phyloP scores from a whole-genome alignment of 805 yeast genomes.

The Ogataea nakhonphanomensis region DNA sequence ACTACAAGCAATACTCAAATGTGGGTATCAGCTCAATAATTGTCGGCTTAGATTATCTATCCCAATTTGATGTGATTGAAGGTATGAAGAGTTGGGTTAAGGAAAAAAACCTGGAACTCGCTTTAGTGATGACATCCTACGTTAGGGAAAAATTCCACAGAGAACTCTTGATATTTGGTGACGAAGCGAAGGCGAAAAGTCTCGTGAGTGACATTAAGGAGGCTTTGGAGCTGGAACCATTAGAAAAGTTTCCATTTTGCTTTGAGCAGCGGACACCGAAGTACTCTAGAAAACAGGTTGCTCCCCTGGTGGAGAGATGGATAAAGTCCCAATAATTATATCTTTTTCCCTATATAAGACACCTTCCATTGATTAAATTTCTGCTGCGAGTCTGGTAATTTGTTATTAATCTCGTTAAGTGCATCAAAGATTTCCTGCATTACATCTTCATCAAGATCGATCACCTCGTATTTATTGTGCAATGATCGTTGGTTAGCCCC shows the following conservation, averaged over 20 bases:
- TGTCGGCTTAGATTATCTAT: constrained; percentile 56
- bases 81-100: constrained; percentile 23
- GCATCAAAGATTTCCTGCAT: constrained; percentile 27
- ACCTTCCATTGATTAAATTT: constrained; percentile 30
- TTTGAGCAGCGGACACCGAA: constrained; percentile 38
- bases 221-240: constrained; percentile 26
- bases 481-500: constrained; percentile 11
- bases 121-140: constrained; percentile 49
- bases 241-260: background rate
- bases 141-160: constrained; percentile 14
- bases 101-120: constrained; percentile 37
- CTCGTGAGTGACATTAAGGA: constrained; percentile 4
- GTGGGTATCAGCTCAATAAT: constrained; percentile 81
- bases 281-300: constrained; percentile 85
- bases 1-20: constrained; percentile 67
- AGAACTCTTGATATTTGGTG: constrained; percentile 4
- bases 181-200: background rate
- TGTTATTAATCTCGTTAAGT: constrained; percentile 29
- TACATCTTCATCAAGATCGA: constrained; percentile 38
- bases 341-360: constrained; percentile 21
- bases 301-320: constrained; percentile 47
- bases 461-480: constrained; percentile 15
- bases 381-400: constrained; percentile 34
- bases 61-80: constrained; percentile 23
- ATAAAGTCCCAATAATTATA: constrained; percentile 3